These are phyloP conservation scores for Lotus japonicus DNA, from an alignment of 306 rosid genomes.

Conservation along the genomic window DNA sequence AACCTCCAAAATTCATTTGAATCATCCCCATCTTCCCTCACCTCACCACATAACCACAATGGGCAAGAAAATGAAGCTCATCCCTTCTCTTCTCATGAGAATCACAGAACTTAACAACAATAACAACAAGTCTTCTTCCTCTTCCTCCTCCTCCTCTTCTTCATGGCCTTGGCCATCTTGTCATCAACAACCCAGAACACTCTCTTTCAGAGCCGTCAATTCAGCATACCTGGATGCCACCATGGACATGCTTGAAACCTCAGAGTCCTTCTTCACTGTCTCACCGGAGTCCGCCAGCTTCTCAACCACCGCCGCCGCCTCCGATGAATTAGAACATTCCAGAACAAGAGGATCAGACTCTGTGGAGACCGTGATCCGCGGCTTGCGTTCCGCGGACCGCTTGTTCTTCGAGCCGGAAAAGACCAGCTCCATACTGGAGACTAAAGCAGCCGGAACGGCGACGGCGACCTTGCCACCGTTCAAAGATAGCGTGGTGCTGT, in stretches of 20 bases:
- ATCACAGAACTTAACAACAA: neutral
- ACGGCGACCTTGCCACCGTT: conserved; percentile 34
- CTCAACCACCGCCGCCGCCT: conserved; percentile 24
- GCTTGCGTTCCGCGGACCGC: conserved; percentile 64
- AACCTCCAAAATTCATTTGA: conserved; percentile 20
- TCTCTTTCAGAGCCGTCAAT: conserved; percentile 59
- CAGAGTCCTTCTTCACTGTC: conserved; percentile 34
- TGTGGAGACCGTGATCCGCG: conserved; percentile 47
- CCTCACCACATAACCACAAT: conserved; percentile 10
- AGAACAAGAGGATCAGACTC: conserved; percentile 18
- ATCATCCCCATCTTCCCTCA: neutral
- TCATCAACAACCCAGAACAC: conserved; percentile 73
- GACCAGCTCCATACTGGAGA: conserved; percentile 53
- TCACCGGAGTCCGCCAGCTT: conserved; percentile 34
- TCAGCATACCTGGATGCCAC: conserved; percentile 42
- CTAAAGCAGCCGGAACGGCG: neutral
- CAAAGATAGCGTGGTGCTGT: conserved; percentile 53
- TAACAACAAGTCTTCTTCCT: conserved; percentile 6
- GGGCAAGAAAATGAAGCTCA: conserved; percentile 70
- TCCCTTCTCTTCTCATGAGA: conserved; percentile 47
- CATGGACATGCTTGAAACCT: neutral
- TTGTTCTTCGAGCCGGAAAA: conserved; percentile 58
- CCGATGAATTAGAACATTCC: conserved; percentile 3
- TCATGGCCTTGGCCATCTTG: conserved; percentile 80
- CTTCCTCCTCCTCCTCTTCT: conserved; percentile 18